Evolutionary conservation across 129 eudicot genomes (phyloP).

Genomic region (Calendula officinalis): DNA sequence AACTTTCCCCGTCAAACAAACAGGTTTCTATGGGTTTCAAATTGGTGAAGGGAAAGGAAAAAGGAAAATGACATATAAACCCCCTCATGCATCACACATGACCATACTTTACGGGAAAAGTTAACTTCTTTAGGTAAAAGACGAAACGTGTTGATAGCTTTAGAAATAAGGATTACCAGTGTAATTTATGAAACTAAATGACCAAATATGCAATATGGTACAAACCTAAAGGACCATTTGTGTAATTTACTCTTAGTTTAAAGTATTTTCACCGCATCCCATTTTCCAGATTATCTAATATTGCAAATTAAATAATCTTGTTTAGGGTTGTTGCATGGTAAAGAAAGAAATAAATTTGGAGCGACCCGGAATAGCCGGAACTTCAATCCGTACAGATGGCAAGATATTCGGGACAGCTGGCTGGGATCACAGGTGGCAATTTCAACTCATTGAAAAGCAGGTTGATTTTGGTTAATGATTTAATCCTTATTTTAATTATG

Average conservation of each 20-base stretch:
- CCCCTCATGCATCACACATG: no score
- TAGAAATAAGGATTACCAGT: no score
- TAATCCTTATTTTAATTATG: background rate
- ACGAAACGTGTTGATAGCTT: no score
- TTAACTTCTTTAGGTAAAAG: no score
- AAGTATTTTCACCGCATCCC: background rate
- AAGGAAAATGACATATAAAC: no score
- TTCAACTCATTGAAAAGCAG: background rate
- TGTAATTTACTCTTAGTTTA: background rate
- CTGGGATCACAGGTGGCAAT: slow-evolving; percentile 74
- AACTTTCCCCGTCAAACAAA: no score
- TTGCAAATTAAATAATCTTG: slow-evolving; percentile 3
- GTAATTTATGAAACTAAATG: no score
- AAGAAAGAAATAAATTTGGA: slow-evolving; percentile 82
- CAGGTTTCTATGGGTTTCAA: no score
- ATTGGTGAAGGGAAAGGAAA: no score
- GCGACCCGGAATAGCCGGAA: slow-evolving; percentile 77
- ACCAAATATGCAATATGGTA: no score
- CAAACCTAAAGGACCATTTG: no score
- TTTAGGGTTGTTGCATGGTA: slow-evolving; percentile 63
- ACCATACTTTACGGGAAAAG: no score
- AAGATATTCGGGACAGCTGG: slow-evolving; percentile 86
- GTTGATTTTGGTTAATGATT: background rate
- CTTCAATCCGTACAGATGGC: slow-evolving; percentile 67
- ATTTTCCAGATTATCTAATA: background rate